phyloP scores from a whole-genome alignment of 192 early-diverging fungal genomes.

The Chytriomyces sp. region DNA sequence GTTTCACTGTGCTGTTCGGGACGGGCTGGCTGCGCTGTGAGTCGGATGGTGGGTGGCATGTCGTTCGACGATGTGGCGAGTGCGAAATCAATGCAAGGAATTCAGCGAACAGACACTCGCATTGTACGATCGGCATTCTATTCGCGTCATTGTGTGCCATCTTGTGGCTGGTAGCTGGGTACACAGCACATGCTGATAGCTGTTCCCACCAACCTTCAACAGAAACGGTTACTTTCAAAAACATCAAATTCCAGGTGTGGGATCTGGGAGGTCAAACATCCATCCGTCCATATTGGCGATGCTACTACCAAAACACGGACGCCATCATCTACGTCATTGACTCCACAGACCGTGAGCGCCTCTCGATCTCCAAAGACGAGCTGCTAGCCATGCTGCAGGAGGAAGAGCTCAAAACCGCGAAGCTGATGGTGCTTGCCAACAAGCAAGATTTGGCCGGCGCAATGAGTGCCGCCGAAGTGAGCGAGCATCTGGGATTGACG shows the following conservation, averaged over 20 bases:
- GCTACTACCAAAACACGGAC: constrained; percentile 99
- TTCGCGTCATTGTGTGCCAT: no score
- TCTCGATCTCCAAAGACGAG: constrained; percentile 86
- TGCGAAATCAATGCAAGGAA: no score
- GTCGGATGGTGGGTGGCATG: no score
- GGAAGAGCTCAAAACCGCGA: constrained; percentile 87
- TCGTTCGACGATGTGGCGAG: no score
- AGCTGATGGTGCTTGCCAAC: constrained; percentile 94
- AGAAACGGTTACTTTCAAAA: constrained; percentile 94
- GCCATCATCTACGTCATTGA: constrained; percentile 98
- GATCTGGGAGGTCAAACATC: constrained; percentile 90
- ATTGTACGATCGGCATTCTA: no score
- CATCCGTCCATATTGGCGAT: constrained; percentile 96
- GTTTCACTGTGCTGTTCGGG: not conserved
- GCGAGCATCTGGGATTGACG: constrained; percentile 80
- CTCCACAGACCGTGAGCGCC: constrained; percentile 85
- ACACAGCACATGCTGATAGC: no score
- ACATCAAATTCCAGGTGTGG: constrained; percentile 99
- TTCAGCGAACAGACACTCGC: no score
- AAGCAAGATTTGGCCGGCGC: constrained; percentile 98
- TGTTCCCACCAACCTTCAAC: no score
- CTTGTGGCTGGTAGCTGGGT: no score
- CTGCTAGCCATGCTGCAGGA: constrained; percentile 92
- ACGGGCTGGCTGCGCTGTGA: no score
- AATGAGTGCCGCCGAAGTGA: constrained; percentile 86